phyloP scores from a whole-genome alignment of 2,329 filamentous ascomycete species.

The Cladorrhinum sp. region DNA sequence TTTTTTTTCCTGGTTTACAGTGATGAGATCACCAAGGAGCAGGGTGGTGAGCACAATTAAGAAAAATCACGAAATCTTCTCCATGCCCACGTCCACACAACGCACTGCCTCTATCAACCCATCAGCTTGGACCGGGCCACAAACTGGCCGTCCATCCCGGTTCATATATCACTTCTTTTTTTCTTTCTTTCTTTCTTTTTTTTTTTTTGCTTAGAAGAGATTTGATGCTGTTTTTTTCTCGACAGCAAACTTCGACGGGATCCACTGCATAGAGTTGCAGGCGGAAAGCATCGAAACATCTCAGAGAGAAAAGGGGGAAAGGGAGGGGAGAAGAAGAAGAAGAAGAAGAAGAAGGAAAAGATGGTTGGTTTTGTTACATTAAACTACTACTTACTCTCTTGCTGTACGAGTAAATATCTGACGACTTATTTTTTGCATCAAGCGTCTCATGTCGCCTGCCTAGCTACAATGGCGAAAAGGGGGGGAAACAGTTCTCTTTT shows the following conservation, averaged over 20 bases:
- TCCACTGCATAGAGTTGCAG: slow-evolving; percentile 3
- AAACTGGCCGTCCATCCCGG: not conserved
- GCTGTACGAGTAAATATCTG: not conserved
- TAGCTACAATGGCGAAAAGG: not conserved
- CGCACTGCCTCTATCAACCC: not conserved
- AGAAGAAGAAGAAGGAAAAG: not conserved
- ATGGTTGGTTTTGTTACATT: not conserved
- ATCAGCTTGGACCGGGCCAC: not conserved
- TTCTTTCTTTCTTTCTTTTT: too few species aligned
- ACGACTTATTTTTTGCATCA: not conserved
- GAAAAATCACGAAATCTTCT: not conserved
- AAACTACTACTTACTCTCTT: not conserved
- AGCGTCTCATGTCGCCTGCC: not conserved
- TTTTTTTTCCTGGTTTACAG: slow-evolving; percentile 41
- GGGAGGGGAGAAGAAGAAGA: not conserved
- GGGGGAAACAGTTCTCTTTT: not conserved
- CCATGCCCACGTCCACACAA: not conserved
- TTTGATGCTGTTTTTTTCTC: not conserved
- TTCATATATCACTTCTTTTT: not conserved
- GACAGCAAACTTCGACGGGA: not conserved
- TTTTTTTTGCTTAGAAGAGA: not conserved
- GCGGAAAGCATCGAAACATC: not conserved
- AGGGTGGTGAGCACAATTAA: slow-evolving; percentile 66
- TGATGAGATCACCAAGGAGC: slow-evolving; percentile 71
- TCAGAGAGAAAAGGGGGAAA: not conserved